Evolutionary conservation across 2,329 filamentous ascomycete species (phyloP).

Genomic region (Colletotrichum musae): DNA sequence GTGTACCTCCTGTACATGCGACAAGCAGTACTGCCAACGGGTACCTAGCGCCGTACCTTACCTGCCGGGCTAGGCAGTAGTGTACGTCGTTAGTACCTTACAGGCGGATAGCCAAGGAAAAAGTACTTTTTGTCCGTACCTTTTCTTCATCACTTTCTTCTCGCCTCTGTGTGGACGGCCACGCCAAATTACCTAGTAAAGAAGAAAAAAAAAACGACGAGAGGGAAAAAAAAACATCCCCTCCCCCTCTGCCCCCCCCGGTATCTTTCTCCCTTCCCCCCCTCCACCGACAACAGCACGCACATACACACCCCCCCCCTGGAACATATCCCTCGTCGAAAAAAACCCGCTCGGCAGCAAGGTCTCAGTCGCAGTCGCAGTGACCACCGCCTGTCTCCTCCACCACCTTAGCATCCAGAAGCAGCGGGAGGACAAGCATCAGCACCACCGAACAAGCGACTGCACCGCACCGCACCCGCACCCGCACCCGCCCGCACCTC

Average conservation of each 20-base stretch:
- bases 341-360: constrained; percentile 18
- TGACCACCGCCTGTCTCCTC: constrained; percentile 4
- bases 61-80: not conserved
- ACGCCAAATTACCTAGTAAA: constrained; percentile 18
- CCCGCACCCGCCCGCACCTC: not conserved
- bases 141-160: no score
- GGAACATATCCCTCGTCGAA: constrained; percentile 1
- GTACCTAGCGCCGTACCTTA: not conserved
- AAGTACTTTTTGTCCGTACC: no score
- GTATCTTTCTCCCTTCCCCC: constrained; percentile 1
- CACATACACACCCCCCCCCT: constrained; percentile 8
- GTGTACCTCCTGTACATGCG: no score
- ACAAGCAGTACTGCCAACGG: no score
- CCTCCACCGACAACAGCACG: constrained; percentile 25
- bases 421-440: not conserved
- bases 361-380: constrained; percentile 13
- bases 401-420: not conserved
- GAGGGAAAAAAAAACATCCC: no score
- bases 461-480: not conserved
- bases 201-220: constrained; percentile 12
- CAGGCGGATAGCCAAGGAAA: not conserved
- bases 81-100: no score
- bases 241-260: not conserved
- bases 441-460: not conserved
- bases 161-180: constrained; percentile 9